Conservation (phyloP, 352 stramenopile genomes). For the Globisporangium parvum region DNA sequence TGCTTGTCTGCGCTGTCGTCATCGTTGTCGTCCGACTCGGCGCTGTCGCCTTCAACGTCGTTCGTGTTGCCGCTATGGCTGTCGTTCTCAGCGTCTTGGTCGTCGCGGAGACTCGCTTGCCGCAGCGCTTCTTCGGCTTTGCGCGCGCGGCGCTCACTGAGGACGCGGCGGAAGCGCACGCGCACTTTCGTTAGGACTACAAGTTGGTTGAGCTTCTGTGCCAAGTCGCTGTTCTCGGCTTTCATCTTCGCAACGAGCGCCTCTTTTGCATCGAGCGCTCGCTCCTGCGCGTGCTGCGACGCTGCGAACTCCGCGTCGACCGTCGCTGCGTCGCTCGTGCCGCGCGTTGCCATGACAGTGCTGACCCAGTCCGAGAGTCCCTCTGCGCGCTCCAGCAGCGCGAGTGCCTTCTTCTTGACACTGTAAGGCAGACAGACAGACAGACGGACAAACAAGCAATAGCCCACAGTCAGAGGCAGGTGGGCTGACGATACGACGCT, state of each 20-base stretch:
- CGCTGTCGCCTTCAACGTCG: constrained; percentile 14
- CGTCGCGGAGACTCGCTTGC: constrained; percentile 5
- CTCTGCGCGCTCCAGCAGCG: constrained; percentile 68
- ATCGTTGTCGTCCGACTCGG: constrained; percentile 10
- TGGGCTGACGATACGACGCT: not conserved
- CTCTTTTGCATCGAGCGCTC: constrained; percentile 46
- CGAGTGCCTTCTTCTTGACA: constrained; percentile 72
- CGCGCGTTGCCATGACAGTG: constrained; percentile 23
- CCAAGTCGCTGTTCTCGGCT: constrained; percentile 54
- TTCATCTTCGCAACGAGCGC: constrained; percentile 56
- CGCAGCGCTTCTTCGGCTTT: constrained; percentile 30
- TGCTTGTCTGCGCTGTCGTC: not conserved
- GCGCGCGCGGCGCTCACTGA: constrained; percentile 38
- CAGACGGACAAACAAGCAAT: not conserved
- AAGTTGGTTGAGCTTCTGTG: constrained; percentile 56
- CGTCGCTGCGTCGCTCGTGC: constrained; percentile 21
- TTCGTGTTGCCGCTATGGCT: constrained; percentile 15
- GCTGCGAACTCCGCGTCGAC: constrained; percentile 40
- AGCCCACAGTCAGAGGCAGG: not conserved
- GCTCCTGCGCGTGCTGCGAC: constrained; percentile 35
- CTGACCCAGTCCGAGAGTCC: constrained; percentile 57
- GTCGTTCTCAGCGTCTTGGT: constrained; percentile 4
- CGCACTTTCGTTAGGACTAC: constrained; percentile 49
- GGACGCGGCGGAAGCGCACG: constrained; percentile 36
- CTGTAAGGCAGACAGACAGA: constrained; percentile 11